Evolutionary conservation across 148 eudicot species (phyloP).

Genomic region (Agrostemma githago): DNA sequence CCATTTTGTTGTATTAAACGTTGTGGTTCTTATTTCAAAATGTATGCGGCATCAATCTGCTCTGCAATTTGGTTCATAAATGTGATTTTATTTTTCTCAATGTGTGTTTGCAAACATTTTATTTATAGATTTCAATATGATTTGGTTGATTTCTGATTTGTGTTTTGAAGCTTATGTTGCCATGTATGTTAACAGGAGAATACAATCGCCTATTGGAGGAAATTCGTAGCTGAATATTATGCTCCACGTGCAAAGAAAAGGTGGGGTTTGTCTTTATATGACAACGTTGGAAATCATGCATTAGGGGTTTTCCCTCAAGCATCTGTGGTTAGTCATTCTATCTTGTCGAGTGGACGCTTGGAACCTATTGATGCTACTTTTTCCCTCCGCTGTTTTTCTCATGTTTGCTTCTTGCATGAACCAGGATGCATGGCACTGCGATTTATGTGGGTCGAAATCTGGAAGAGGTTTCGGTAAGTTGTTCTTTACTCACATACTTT

Average conservation of each 20-base stretch:
- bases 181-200: slow-evolving; percentile 52
- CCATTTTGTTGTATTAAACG: neutral
- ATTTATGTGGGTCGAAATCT: slow-evolving; percentile 90
- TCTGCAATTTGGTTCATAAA: neutral
- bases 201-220: slow-evolving; percentile 85
- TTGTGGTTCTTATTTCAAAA: neutral
- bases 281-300: slow-evolving; percentile 87
- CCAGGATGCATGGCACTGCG: slow-evolving; percentile 99
- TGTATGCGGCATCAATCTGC: neutral
- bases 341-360: neutral
- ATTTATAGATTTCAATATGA: neutral
- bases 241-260: slow-evolving; percentile 92
- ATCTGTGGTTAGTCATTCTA: slow-evolving; percentile 49
- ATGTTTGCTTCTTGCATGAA: slow-evolving; percentile 16
- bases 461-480: slow-evolving; percentile 93
- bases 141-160: neutral
- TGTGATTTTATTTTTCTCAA: neutral
- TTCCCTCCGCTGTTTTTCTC: slow-evolving; percentile 9
- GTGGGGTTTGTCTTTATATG: slow-evolving; percentile 88
- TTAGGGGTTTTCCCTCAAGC: slow-evolving; percentile 90
- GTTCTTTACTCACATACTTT: neutral
- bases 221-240: slow-evolving; percentile 86
- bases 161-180: slow-evolving; percentile 12
- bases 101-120: neutral
- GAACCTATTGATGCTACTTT: neutral